Conservation (phyloP, 495 filamentous ascomycete genomes). For the Penicillium longicatenatum region DNA sequence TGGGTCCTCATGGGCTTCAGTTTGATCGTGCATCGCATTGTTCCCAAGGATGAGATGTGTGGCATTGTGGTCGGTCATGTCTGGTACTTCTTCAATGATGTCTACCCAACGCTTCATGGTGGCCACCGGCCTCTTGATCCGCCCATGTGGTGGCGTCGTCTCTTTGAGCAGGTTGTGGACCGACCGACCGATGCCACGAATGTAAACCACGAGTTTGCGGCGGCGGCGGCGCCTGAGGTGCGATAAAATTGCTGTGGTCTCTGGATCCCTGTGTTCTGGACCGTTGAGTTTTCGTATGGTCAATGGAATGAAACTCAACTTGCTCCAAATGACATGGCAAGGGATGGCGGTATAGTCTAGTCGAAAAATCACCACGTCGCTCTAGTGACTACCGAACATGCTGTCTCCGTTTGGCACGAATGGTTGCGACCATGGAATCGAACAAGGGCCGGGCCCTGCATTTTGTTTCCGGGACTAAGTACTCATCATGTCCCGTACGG, state of each 20-base stretch:
- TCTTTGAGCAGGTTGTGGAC: slow-evolving; percentile 64
- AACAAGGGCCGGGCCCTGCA: neutral
- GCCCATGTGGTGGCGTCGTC: slow-evolving; percentile 83
- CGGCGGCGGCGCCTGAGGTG: slow-evolving; percentile 43
- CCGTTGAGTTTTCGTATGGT: too few relatives aligned
- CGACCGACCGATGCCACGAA: slow-evolving; percentile 32
- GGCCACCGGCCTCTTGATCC: slow-evolving; percentile 88
- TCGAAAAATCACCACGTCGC: neutral
- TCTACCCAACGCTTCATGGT: slow-evolving; percentile 87
- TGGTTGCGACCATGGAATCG: neutral
- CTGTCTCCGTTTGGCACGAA: neutral
- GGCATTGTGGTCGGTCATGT: slow-evolving; percentile 92
- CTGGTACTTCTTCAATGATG: slow-evolving; percentile 98
- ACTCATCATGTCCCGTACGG: neutral
- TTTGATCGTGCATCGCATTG: slow-evolving; percentile 76
- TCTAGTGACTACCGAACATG: neutral
- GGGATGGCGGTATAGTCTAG: neutral
- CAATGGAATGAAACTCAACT: neutral
- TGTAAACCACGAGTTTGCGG: slow-evolving; percentile 40
- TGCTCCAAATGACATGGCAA: neutral
- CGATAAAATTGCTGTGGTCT: slow-evolving; percentile 28
- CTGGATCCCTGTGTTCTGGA: too few relatives aligned
- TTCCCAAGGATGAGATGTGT: slow-evolving; percentile 95
- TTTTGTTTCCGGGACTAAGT: neutral
- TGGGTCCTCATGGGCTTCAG: slow-evolving; percentile 96